Percentiles rank a stretch among this genome's conserved stretches.
Evolutionary conservation across 2,329 filamentous ascomycete genomes (phyloP).

Genomic region (Coniochaeta prunicola): DNA sequence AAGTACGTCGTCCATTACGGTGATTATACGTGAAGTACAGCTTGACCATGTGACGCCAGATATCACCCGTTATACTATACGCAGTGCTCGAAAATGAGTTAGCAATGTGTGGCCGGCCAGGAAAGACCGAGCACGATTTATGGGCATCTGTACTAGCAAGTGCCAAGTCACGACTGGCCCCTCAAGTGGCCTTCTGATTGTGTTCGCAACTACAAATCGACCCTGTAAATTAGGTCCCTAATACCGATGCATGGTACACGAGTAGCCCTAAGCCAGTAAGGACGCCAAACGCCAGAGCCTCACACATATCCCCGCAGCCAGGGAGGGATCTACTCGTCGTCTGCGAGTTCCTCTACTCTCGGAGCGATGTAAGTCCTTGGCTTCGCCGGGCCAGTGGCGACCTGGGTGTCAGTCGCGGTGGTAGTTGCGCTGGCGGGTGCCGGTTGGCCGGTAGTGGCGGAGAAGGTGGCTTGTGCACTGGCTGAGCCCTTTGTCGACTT

Average conservation of each 20-base stretch:
- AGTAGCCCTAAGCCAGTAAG: neutral
- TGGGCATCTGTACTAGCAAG: too few species aligned
- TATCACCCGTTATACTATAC: too few species aligned
- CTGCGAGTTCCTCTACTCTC: constrained; percentile 25
- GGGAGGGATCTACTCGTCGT: constrained; percentile 19
- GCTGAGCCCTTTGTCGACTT: constrained; percentile 29
- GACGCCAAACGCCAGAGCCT: neutral
- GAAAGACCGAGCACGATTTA: too few species aligned
- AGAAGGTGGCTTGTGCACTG: constrained; percentile 35
- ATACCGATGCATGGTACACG: neutral
- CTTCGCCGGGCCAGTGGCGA: constrained; percentile 30
- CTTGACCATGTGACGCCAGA: too few species aligned
- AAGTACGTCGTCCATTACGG: too few species aligned
- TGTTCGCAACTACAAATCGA: too few species aligned
- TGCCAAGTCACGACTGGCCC: too few species aligned
- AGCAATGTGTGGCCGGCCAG: too few species aligned
- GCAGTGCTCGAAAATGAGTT: too few species aligned
- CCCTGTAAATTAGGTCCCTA: too few species aligned
- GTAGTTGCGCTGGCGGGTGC: constrained; percentile 44
- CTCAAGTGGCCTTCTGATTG: too few species aligned
- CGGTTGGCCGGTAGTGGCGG: constrained; percentile 44
- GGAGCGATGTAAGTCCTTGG: constrained; percentile 38
- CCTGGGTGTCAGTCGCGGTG: constrained; percentile 48
- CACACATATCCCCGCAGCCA: neutral
- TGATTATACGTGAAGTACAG: too few species aligned